Evolutionary conservation across 306 rosid species (phyloP).

Genomic region (Comarum palustre): DNA sequence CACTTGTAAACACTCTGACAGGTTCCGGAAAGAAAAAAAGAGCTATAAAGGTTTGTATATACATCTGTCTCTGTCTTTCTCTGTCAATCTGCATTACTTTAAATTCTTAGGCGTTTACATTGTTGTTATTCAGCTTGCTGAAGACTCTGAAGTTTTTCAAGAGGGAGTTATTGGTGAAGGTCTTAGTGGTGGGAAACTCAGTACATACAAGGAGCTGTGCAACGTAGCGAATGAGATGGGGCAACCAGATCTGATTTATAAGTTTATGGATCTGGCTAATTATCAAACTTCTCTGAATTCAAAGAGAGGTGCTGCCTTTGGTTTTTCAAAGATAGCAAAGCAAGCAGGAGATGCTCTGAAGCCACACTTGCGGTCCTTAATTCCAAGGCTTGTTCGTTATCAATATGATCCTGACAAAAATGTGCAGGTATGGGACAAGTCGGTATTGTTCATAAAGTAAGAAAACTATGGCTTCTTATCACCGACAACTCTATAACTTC

Average conservation of each 20-base stretch:
- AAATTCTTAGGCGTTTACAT: not conserved
- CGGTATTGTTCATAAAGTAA: slow-evolving; percentile 5
- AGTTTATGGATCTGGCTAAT: slow-evolving; percentile 98
- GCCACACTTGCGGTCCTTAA: slow-evolving; percentile 67
- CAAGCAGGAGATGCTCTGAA: slow-evolving; percentile 91
- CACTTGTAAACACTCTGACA: slow-evolving; percentile 80
- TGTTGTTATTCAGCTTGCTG: slow-evolving; percentile 65
- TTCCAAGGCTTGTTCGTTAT: slow-evolving; percentile 96
- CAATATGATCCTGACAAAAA: slow-evolving; percentile 98
- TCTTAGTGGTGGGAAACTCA: slow-evolving; percentile 74
- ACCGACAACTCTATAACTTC: not conserved
- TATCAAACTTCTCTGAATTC: slow-evolving; percentile 83
- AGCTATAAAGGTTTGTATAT: slow-evolving; percentile 76
- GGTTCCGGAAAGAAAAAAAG: slow-evolving; percentile 90
- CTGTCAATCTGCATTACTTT: slow-evolving; percentile 14
- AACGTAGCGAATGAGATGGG: slow-evolving; percentile 98
- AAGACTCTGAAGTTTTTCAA: slow-evolving; percentile 90
- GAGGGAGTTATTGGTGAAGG: slow-evolving; percentile 88
- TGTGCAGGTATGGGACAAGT: slow-evolving; percentile 66
- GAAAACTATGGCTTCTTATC: slow-evolving; percentile 5
- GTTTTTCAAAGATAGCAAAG: slow-evolving; percentile 95
- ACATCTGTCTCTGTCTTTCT: slow-evolving; percentile 16
- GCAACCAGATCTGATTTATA: slow-evolving; percentile 91
- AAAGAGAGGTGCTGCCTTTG: slow-evolving; percentile 97
- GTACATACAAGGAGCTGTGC: slow-evolving; percentile 94